Evolutionary conservation across 1,284 basidiomycete genomes (phyloP), one percentile per base, ranked within the genome.

Genomic region (Puccinia horiana): DNA sequence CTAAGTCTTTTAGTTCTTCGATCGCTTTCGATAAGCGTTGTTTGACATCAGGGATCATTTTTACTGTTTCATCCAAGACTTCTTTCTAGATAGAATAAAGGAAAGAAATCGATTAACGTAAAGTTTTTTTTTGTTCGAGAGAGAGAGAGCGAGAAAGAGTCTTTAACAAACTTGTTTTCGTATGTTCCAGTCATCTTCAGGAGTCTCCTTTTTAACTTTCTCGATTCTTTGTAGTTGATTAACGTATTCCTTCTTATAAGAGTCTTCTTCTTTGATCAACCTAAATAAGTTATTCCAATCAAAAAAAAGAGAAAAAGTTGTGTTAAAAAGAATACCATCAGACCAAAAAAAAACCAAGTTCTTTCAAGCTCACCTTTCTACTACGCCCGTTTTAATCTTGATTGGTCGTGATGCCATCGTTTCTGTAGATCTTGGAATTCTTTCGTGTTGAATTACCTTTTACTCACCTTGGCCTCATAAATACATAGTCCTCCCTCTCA

Each of bases 341-440:
- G 6, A 69, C 12, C n/a, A 47, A 29, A 47, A 8, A 52, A 23
- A 11, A 29, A 20, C 2, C 9, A 8, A 54, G 12, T 63, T 32
- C 16, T 54, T 16, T 29, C 16, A 23, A 54, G 20, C 49, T 12
- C 83, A 94, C 94, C 94, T 90, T 88, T 90, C 91, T 47, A 91
- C 90, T 49, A 89, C 90, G 63, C 92, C 92, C 5, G 91, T 88
- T 88, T 94, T 94, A 89, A 95, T 95, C 87, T 91, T 93, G 84
- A 95, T 90, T 86, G 94, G 92, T 37, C 67, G 61, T 0, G 77
- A 56, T 37, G 52, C 67, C 77, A 79, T 79, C 40, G 35, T 67
- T 47, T 18, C 44, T 47, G 2, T 9, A n/a, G n/a, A n/a, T n/a
- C n/a, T n/a, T n/a, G n/a, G n/a, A n/a, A n/a, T n/a, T n/a, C n/a